A percentile compares a stretch with the other conserved stretches of the same genome.
phyloP scores from a whole-genome alignment of 345 rosid species.

The Linum trigynum region DNA sequence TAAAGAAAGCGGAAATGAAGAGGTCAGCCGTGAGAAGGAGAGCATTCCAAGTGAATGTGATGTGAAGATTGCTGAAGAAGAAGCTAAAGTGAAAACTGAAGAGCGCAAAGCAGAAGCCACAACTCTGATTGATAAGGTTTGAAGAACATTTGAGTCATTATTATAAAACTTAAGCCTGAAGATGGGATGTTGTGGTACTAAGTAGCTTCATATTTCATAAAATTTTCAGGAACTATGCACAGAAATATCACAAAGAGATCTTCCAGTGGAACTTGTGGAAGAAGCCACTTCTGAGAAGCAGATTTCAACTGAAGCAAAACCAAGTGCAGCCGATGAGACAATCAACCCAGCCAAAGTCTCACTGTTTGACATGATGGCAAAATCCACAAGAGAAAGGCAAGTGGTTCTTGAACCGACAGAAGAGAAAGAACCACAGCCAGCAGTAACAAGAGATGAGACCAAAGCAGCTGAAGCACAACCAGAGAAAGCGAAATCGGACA shows the following conservation, averaged over 20 bases:
- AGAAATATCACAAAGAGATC: slow-evolving; percentile 17
- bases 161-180: not conserved
- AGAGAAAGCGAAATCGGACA: slow-evolving; percentile 36
- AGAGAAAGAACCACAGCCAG: slow-evolving; percentile 19
- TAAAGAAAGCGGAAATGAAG: slow-evolving; percentile 18
- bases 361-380: slow-evolving; percentile 37
- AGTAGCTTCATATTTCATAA: slow-evolving; percentile 8
- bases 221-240: slow-evolving; percentile 27
- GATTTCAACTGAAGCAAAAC: too few relatives aligned
- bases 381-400: slow-evolving; percentile 23
- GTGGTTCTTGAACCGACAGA: slow-evolving; percentile 14
- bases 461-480: slow-evolving; percentile 4
- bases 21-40: slow-evolving; percentile 25
- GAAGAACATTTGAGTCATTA: slow-evolving; percentile 8
- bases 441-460: slow-evolving; percentile 11
- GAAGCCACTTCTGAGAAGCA: too few relatives aligned
- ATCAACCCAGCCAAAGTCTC: slow-evolving; percentile 26
- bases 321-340: slow-evolving; percentile 3
- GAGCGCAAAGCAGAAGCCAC: slow-evolving; percentile 12
- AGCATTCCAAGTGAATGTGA: slow-evolving; percentile 13
- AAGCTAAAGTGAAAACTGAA: slow-evolving; percentile 3
- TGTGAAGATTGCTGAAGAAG: slow-evolving; percentile 13
- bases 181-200: not conserved
- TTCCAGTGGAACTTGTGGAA: too few relatives aligned
- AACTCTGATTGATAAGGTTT: slow-evolving; percentile 33